Conservation (phyloP, 306 rosid genomes). For the Prinsepia uniflora region DNA sequence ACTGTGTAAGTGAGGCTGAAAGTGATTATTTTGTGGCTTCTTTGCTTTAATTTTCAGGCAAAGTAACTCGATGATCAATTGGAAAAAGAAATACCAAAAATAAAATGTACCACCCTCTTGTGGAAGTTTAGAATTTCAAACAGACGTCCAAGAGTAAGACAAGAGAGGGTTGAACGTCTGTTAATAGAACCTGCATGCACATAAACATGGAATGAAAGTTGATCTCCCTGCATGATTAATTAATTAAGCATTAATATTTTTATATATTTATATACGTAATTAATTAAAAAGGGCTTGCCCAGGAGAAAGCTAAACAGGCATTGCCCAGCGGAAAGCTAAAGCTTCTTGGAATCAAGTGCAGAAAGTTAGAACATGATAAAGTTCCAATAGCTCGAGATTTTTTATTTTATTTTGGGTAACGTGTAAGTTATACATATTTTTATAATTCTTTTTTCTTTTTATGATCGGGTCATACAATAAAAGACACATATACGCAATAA, state of each 20-base stretch:
- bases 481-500: too few relatives aligned
- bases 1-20: too few relatives aligned
- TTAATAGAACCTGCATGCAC: constrained; percentile 13
- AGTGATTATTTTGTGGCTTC: too few relatives aligned
- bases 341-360: too few relatives aligned
- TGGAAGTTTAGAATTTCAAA: constrained; percentile 15
- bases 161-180: constrained; percentile 18
- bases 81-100: background rate
- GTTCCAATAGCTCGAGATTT: too few relatives aligned
- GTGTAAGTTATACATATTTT: too few relatives aligned
- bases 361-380: too few relatives aligned
- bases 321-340: too few relatives aligned
- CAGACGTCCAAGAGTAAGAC: constrained; percentile 13
- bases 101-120: constrained; percentile 5
- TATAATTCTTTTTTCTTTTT: too few relatives aligned
- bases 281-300: background rate
- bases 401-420: too few relatives aligned
- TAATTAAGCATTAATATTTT: background rate
- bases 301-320: background rate
- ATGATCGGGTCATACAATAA: too few relatives aligned
- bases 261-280: background rate
- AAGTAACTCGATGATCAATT: background rate
- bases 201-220: constrained; percentile 1
- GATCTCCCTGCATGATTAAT: background rate
- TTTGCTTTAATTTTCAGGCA: background rate